A percentile compares a stretch with the other conserved stretches of the same genome.
phyloP scores from a whole-genome alignment of 106 monocot species.

The Hemerocallis citrina region DNA sequence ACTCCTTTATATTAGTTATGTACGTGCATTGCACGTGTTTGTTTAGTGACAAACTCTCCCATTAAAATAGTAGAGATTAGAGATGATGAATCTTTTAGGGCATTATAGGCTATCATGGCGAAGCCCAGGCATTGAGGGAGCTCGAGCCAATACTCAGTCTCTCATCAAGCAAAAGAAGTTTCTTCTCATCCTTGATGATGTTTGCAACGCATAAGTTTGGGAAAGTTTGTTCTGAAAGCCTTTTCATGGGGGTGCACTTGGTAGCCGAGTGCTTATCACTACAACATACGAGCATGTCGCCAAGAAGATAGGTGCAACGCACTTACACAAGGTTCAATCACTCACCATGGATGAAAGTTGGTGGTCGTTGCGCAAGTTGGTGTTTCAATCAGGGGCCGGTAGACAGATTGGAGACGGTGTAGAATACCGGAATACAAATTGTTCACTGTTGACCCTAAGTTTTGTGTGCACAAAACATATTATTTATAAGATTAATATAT shows the following conservation, averaged over 20 bases:
- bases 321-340: constrained; percentile 14
- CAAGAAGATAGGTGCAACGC: constrained; percentile 16
- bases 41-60: too few species aligned
- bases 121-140: background rate
- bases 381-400: too few species aligned
- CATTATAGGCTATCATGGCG: constrained; percentile 8
- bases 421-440: too few species aligned
- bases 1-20: too few species aligned
- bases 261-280: constrained; percentile 32
- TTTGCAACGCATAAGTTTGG: constrained; percentile 38
- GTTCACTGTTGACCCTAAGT: too few species aligned
- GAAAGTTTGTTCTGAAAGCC: constrained; percentile 20
- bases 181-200: too few species aligned
- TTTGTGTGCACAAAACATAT: too few species aligned
- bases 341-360: constrained; percentile 22
- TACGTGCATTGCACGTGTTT: too few species aligned
- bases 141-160: constrained; percentile 11
- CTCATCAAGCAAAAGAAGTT: constrained; percentile 17
- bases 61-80: too few species aligned
- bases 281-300: constrained; percentile 23
- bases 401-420: too few species aligned
- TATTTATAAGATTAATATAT: too few species aligned
- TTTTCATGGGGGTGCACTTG: constrained; percentile 4
- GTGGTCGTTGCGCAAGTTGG: constrained; percentile 7
- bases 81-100: too few species aligned